Evolutionary conservation across 441 rosid species (phyloP).

Genomic region (Flueggea neowawraea): DNA sequence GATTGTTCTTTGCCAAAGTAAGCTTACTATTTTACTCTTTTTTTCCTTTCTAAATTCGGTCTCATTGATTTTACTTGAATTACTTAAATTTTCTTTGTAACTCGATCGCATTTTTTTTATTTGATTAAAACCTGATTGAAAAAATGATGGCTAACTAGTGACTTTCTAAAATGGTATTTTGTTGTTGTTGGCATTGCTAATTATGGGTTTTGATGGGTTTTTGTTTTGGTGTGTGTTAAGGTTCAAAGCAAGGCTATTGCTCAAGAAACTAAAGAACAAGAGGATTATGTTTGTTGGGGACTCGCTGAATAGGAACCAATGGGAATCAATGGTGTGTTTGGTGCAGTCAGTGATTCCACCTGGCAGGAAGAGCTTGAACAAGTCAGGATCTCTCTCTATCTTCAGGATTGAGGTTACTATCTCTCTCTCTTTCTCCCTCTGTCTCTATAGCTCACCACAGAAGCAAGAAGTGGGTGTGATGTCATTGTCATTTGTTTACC

Average conservation of each 20-base stretch:
- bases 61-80: too few species aligned
- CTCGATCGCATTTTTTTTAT: too few species aligned
- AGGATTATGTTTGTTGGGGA: slow-evolving; percentile 99
- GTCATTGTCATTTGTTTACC: too few species aligned
- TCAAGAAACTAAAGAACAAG: slow-evolving; percentile 82
- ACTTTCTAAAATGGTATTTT: too few species aligned
- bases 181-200: background rate
- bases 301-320: slow-evolving; percentile 84
- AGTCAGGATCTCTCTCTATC: slow-evolving; percentile 57
- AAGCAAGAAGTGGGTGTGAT: too few species aligned
- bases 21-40: background rate
- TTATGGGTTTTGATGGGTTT: background rate
- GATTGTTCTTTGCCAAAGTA: slow-evolving; percentile 79
- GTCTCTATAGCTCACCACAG: too few species aligned
- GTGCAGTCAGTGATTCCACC: slow-evolving; percentile 73
- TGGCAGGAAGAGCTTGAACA: slow-evolving; percentile 74
- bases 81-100: too few species aligned
- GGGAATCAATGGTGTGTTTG: slow-evolving; percentile 97
- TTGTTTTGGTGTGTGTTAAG: slow-evolving; percentile 22
- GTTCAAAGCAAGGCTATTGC: slow-evolving; percentile 64
- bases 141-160: too few species aligned
- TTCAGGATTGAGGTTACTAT: slow-evolving; percentile 54
- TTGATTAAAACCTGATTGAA: too few species aligned
- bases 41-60: too few species aligned
- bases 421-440: background rate